phyloP scores from a whole-genome alignment of 352 stramenopile species.

The Pythium brachiatum region DNA sequence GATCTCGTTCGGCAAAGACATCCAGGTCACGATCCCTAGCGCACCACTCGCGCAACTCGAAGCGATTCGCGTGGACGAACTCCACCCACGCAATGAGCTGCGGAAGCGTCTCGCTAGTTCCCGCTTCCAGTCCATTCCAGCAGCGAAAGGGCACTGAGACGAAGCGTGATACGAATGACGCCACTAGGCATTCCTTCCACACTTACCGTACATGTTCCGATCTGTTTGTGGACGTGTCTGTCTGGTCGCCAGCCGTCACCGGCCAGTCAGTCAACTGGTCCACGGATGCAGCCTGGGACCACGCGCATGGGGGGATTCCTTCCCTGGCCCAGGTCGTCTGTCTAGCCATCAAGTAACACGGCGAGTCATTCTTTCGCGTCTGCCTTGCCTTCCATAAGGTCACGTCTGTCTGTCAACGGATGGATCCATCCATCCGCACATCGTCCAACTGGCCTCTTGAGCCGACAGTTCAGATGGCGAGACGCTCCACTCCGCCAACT shows the following conservation, averaged over 20 bases:
- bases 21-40: slow-evolving; percentile 56
- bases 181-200: too few relatives aligned
- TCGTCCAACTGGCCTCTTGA: too few relatives aligned
- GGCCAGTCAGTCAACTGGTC: neutral
- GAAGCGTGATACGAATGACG: neutral
- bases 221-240: neutral
- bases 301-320: too few relatives aligned
- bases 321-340: too few relatives aligned
- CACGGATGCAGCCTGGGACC: neutral
- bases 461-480: too few relatives aligned
- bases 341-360: too few relatives aligned
- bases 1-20: slow-evolving; percentile 63
- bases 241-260: neutral
- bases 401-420: neutral
- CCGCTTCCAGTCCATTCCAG: neutral
- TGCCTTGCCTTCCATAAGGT: neutral
- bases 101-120: slow-evolving; percentile 24
- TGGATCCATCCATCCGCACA: neutral
- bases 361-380: neutral
- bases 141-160: slow-evolving; percentile 1
- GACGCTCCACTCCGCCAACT: neutral
- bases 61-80: slow-evolving; percentile 49
- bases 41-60: slow-evolving; percentile 55
- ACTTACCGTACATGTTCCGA: too few relatives aligned
- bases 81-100: slow-evolving; percentile 51